phyloP scores from a whole-genome alignment of 2,329 filamentous ascomycete genomes.

The Rasamsonia emersonii region DNA sequence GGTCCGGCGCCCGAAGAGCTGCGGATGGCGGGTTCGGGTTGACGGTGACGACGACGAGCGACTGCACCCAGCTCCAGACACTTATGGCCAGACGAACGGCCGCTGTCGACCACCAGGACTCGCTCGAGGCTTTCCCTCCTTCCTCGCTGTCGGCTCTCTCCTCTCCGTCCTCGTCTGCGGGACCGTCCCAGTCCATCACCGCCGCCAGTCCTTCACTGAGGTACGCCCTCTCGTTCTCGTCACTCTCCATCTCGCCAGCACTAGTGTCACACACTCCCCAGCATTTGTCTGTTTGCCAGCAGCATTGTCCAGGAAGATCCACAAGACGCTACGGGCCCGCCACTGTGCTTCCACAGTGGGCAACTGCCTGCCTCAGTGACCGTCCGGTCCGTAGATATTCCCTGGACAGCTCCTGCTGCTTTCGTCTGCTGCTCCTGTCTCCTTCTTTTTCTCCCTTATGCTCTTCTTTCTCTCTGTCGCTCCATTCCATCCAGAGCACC shows the following conservation, averaged over 20 bases:
- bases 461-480: background rate
- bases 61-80: conserved; percentile 26
- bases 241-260: conserved; percentile 9
- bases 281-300: background rate
- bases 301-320: no score
- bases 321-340: no score
- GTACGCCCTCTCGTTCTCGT: conserved; percentile 21
- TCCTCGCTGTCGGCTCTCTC: conserved; percentile 22
- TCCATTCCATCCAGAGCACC: no score
- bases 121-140: conserved; percentile 32
- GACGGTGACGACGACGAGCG: conserved; percentile 26
- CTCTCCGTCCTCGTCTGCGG: conserved; percentile 16
- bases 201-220: conserved; percentile 24
- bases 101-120: conserved; percentile 35
- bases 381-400: no score
- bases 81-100: conserved; percentile 41
- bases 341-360: no score
- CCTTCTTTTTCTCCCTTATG: no score
- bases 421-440: no score
- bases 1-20: conserved; percentile 16
- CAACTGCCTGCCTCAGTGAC: no score
- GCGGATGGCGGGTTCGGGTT: conserved; percentile 40
- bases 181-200: conserved; percentile 12
- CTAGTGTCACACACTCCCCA: no score
- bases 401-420: no score